phyloP scores from a whole-genome alignment of 1,139 yeast genomes.

The Zygotorulaspora mrakii region DNA sequence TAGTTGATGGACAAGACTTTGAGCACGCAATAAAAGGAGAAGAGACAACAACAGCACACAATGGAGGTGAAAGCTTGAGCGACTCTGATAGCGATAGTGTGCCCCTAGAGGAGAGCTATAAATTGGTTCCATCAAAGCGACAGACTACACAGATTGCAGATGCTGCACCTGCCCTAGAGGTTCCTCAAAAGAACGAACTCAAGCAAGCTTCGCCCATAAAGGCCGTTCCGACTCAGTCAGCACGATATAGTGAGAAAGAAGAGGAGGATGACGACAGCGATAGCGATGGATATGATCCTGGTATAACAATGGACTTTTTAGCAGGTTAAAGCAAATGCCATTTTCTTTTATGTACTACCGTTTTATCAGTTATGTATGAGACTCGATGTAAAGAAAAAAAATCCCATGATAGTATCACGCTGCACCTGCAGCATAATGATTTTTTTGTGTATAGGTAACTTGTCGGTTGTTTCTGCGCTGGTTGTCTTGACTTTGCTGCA shows the following conservation, averaged over 20 bases:
- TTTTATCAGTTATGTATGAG: not conserved
- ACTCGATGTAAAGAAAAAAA: too few species aligned
- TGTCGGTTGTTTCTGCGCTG: conserved; percentile 53
- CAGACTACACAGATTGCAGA: too few species aligned
- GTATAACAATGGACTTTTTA: conserved; percentile 28
- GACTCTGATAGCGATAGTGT: conserved; percentile 8
- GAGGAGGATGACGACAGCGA: conserved; percentile 16
- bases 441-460: conserved; percentile 43
- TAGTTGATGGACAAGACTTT: conserved; percentile 15
- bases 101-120: conserved; percentile 16
- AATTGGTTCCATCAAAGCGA: not conserved
- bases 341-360: too few species aligned
- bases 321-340: conserved; percentile 15
- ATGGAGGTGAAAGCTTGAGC: not conserved
- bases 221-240: not conserved
- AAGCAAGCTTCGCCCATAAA: too few species aligned
- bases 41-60: not conserved
- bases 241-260: too few species aligned
- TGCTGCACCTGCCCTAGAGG: too few species aligned
- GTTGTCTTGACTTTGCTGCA: conserved; percentile 15
- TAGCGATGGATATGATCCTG: conserved; percentile 28
- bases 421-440: conserved; percentile 42
- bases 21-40: conserved; percentile 1
- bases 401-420: conserved; percentile 32
- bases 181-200: too few species aligned